Evolutionary conservation across 176 grass and related monocot genomes (phyloP), one percentile per base, ranked within the genome.

Genomic region (Elaeis guineensis): DNA sequence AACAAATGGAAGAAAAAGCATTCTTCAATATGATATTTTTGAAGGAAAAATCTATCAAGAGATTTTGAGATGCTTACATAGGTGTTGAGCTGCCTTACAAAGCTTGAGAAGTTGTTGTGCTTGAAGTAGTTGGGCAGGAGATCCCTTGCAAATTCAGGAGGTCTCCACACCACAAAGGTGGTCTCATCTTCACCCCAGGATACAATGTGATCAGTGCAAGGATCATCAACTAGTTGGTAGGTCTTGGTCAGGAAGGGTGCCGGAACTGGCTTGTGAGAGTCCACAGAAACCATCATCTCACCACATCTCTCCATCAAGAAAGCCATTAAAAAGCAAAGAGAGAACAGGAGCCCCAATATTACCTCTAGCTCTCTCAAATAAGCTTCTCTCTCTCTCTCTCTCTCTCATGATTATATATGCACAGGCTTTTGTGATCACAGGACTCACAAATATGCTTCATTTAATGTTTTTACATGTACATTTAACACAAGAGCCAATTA

Each of bases 51-150:
- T 2, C 8, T 44, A 44, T 44, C 35, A 44, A 44, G 35, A 44
- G 35, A 2, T 44, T 44, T 44, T 44, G 21, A 65, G 55, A 11
- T n/a, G 49, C 78, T 50, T 88, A 97, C 93, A 63, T 98, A 98
- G 79, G 93, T 98, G 84, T 98, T 98, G 55, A 98, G 93, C 81
- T 98, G 93, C 61, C 93, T 61, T 69, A 98, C 84, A 78, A 98
- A 98, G 71, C 93, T 98, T 16, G 93, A 92, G 81, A 98, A 92
- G 80, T 98, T 98, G 70, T 89, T 89, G 84, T 98, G 93, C 76
- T 98, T 98, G 87, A 98, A 98, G 89, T 89, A 98, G 73, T 83
- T 91, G 1, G 87, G 88, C 53, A 98, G 78, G 73, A 98, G 85
- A 63, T 98, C 93, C 50, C 93, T 77, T 17, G 88, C 73, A 67